Evolutionary conservation across 177 flowering plant genomes (phyloP).

Genomic region (Vitis hybrid): DNA sequence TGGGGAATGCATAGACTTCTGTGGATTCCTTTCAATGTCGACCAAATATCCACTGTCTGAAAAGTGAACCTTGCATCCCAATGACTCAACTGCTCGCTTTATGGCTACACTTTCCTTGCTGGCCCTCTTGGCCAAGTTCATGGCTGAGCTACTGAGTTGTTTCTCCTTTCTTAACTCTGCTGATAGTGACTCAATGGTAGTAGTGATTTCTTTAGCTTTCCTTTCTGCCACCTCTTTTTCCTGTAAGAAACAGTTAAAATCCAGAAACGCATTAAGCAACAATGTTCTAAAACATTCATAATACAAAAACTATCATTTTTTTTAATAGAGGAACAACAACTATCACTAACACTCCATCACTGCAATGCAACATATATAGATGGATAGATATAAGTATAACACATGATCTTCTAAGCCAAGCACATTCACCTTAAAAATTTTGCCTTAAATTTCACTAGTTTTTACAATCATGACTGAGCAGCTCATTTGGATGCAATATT

Average conservation of each 20-base stretch:
- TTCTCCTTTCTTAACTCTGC: slow-evolving; percentile 68
- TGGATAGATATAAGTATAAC: no score
- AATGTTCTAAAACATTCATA: background rate
- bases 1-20: slow-evolving; percentile 26
- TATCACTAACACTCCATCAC: no score
- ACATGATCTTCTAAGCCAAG: no score
- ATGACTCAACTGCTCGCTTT: slow-evolving; percentile 80
- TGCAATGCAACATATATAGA: no score
- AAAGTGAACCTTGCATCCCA: slow-evolving; percentile 86
- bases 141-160: slow-evolving; percentile 60
- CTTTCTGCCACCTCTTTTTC: slow-evolving; percentile 88
- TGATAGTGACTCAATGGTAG: slow-evolving; percentile 56
- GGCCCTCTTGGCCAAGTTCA: slow-evolving; percentile 61
- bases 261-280: background rate
- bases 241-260: slow-evolving; percentile 37
- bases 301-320: background rate
- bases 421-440: no score
- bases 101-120: slow-evolving; percentile 78
- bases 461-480: no score
- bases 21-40: slow-evolving; percentile 52
- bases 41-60: slow-evolving; percentile 60
- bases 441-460: no score
- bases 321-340: no score
- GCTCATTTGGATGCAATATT: no score
- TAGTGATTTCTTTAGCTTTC: slow-evolving; percentile 54